Conservation (phyloP, 306 rosid genomes). For the Trifolium pratense region DNA sequence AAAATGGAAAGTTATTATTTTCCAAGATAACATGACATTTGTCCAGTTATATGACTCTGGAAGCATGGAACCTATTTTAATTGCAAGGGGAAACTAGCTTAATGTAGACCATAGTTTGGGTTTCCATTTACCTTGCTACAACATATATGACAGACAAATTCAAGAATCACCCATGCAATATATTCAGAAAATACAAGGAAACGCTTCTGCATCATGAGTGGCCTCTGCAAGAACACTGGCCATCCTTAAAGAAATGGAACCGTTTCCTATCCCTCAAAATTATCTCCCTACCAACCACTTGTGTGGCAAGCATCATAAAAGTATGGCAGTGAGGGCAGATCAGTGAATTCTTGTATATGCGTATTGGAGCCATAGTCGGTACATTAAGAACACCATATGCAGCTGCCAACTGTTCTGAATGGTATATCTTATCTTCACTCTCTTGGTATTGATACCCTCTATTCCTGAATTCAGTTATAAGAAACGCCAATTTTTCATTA, state of each 20-base stretch:
- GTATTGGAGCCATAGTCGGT: slow-evolving; percentile 51
- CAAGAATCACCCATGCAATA: slow-evolving; percentile 4
- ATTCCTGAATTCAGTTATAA: slow-evolving; percentile 48
- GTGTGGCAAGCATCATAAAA: slow-evolving; percentile 58
- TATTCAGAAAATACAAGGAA: slow-evolving; percentile 6
- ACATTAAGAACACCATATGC: slow-evolving; percentile 60
- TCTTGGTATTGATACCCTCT: slow-evolving; percentile 46
- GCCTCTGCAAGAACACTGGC: slow-evolving; percentile 64
- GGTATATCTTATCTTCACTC: slow-evolving; percentile 48
- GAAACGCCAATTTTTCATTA: slow-evolving; percentile 47
- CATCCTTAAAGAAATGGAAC: slow-evolving; percentile 60
- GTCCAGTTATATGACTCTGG: slow-evolving; percentile 69
- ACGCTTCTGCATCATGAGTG: slow-evolving; percentile 31
- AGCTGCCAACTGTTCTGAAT: slow-evolving; percentile 64
- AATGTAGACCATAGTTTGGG: neutral
- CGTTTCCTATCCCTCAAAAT: slow-evolving; percentile 63
- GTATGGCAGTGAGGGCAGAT: slow-evolving; percentile 66
- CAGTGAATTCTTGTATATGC: slow-evolving; percentile 52
- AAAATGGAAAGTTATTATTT: slow-evolving; percentile 81
- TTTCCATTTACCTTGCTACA: slow-evolving; percentile 1
- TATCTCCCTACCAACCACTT: slow-evolving; percentile 52
- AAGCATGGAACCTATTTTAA: neutral
- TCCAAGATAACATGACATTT: slow-evolving; percentile 86
- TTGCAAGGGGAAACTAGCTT: slow-evolving; percentile 1
- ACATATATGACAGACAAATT: neutral